phyloP scores from a whole-genome alignment of 75 land plant genomes.

The Pinus tabuliformis region DNA sequence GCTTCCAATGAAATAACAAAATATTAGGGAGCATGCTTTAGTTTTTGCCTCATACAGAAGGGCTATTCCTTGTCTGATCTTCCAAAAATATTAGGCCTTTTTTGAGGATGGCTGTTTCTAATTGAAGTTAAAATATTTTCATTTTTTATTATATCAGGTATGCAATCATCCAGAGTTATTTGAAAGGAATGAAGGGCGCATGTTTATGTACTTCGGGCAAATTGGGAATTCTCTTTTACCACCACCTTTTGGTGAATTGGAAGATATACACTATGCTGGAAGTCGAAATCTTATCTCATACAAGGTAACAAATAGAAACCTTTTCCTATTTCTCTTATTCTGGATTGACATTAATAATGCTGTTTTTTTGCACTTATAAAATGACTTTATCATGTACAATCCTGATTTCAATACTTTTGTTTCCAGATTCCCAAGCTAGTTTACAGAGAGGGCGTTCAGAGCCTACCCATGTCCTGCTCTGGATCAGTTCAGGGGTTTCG shows the following conservation, averaged over 20 bases:
- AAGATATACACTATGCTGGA: conserved; percentile 79
- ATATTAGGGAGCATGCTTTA: not conserved
- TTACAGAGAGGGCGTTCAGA: conserved; percentile 50
- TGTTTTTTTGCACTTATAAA: conserved; percentile 1
- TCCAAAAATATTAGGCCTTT: not conserved
- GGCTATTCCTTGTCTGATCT: not conserved
- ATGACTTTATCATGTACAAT: not conserved
- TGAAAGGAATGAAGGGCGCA: conserved; percentile 93
- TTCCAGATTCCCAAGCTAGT: conserved; percentile 90
- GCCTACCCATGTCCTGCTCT: conserved; percentile 35
- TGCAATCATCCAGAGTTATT: conserved; percentile 99
- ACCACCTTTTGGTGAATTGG: conserved; percentile 88
- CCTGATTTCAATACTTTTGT: not conserved
- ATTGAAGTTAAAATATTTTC: not conserved
- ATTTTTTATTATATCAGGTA: conserved; percentile 42
- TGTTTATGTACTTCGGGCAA: conserved; percentile 74
- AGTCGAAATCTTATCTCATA: conserved; percentile 68
- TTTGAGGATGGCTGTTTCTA: not conserved
- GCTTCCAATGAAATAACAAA: not conserved
- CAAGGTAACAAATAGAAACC: conserved; percentile 46
- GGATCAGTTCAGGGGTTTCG: conserved; percentile 37
- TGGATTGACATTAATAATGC: conserved; percentile 2
- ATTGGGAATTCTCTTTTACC: conserved; percentile 71
- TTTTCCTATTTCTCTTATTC: conserved; percentile 5
- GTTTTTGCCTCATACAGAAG: too few relatives aligned